These are phyloP conservation scores for Rhododendron griersonianum DNA, from an alignment of 148 eudicot species.

Conservation along the genomic window DNA sequence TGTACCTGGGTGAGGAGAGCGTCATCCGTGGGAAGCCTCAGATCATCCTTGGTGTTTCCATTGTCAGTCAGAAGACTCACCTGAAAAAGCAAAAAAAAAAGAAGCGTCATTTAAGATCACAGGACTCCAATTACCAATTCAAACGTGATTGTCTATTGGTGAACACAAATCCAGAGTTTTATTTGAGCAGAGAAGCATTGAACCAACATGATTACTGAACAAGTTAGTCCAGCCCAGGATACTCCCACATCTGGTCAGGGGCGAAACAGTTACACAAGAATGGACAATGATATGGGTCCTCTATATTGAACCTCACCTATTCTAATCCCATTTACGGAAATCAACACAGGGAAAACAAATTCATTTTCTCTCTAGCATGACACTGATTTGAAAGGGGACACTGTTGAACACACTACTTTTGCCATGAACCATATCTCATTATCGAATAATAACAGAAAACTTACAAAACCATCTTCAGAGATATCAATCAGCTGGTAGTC, in stretches of 20 bases:
- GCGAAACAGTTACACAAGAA: neutral
- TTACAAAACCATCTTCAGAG: conserved; percentile 58
- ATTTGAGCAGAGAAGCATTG: neutral
- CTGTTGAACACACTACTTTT: neutral
- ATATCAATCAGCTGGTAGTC: conserved; percentile 62
- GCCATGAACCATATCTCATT: neutral
- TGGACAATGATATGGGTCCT: neutral
- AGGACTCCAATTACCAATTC: neutral
- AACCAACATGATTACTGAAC: neutral
- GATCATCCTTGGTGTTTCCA: conserved; percentile 27
- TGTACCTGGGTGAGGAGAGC: conserved; percentile 23
- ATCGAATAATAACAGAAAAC: neutral
- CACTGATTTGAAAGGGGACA: neutral
- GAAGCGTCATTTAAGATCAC: neutral
- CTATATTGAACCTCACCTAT: neutral
- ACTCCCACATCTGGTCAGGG: neutral
- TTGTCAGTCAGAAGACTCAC: conserved; percentile 25
- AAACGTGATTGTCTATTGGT: neutral
- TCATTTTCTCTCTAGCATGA: neutral
- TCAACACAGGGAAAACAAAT: neutral
- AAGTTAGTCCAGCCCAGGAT: neutral
- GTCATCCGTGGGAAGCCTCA: conserved; percentile 28
- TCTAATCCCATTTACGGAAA: neutral
- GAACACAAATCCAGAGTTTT: neutral
- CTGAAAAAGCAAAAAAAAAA: neutral